These are phyloP conservation scores for Eucalyptus cloeziana DNA, from an alignment of 345 rosid species.

Conservation along the genomic window DNA sequence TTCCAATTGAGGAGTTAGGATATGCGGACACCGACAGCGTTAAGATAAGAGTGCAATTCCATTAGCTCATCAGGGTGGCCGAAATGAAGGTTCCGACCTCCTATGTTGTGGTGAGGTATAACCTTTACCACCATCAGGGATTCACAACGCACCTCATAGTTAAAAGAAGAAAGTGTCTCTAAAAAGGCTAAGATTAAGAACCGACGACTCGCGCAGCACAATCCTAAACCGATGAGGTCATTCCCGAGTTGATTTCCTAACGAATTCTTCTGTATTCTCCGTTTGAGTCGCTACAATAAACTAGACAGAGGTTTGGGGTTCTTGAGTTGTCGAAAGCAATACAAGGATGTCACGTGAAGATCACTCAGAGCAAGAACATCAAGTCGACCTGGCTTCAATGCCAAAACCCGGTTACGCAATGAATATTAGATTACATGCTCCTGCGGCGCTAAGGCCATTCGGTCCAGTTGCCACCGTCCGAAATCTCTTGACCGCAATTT, in stretches of 20 bases:
- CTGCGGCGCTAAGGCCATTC: neutral
- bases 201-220: fast-evolving
- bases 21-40: fast-evolving
- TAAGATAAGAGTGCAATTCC: too few species aligned
- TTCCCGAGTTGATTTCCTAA: neutral
- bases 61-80: fast-evolving
- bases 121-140: fast-evolving
- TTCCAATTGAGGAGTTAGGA: fast-evolving
- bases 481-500: neutral
- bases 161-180: neutral
- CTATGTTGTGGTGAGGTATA: too few species aligned
- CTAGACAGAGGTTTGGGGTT: neutral
- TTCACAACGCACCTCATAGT: too few species aligned
- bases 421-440: neutral
- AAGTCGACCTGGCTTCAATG: neutral
- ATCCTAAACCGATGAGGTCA: neutral
- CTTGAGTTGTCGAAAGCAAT: neutral
- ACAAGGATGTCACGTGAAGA: neutral
- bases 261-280: neutral
- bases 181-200: neutral
- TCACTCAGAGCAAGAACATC: neutral
- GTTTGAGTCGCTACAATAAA: neutral
- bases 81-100: too few species aligned
- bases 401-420: neutral
- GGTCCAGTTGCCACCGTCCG: neutral